Evolutionary conservation across 2,329 filamentous ascomycete species (phyloP).

Genomic region (Cordyceps militaris): DNA sequence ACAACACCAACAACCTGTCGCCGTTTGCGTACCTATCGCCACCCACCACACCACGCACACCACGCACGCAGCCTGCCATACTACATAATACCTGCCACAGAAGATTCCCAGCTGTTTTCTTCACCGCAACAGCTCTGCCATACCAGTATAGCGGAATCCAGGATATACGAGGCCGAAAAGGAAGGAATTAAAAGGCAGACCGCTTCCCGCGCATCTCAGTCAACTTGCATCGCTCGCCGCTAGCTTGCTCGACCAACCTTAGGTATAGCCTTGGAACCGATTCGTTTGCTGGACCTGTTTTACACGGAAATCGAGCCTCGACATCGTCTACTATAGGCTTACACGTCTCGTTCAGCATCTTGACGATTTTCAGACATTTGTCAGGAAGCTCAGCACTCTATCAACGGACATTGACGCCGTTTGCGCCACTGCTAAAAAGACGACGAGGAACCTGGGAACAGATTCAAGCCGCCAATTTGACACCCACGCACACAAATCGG

Average conservation of each 20-base stretch:
- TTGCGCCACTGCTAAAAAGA: neutral
- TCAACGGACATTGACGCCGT: neutral
- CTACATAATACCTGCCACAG: neutral
- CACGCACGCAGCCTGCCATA: no score
- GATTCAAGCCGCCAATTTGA: neutral
- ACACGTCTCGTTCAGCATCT: neutral
- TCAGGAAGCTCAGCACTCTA: neutral
- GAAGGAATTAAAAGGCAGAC: neutral
- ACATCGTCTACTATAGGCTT: neutral
- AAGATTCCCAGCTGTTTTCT: neutral
- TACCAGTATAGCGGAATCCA: neutral
- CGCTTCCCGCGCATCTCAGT: neutral
- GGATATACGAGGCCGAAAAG: neutral
- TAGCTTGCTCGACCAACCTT: neutral
- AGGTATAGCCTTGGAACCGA: neutral
- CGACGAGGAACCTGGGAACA: neutral
- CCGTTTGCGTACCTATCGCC: constrained; percentile 1
- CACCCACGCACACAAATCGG: neutral
- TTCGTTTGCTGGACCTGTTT: neutral
- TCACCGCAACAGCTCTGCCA: neutral
- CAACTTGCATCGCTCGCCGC: neutral
- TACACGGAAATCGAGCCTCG: neutral
- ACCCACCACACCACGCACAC: neutral
- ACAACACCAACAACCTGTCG: neutral
- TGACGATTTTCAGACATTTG: neutral